Evolutionary conservation across 768 basidiomycete genomes (phyloP), one percentile per base, ranked within the genome.

Genomic region (Panaeolus cyanescens): DNA sequence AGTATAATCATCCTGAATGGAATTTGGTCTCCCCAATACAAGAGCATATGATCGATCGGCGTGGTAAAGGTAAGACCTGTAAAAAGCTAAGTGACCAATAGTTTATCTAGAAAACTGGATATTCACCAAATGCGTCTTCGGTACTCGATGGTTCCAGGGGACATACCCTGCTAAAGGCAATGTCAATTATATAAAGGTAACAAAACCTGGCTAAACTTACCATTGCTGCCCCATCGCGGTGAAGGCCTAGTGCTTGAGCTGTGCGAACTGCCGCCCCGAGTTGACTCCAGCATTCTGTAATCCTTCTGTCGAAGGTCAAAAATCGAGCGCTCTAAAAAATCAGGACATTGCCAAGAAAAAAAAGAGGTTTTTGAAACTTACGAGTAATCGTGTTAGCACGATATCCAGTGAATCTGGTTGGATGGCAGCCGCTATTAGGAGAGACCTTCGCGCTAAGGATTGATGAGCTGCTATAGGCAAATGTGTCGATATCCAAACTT

Each of bases 211-310:
- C 62, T 32, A 40, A 4, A 65, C 85, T 70, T 69, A 95, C 93
- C 80, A 93, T 87, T 32, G 86, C 87, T 1, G 88, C 84, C 9
- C 91, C 92, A 74, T 98, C 95, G 55, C 95, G 84, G 75, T 97
- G 95, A 33, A 98, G 76, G 8, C 95, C 96, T 20, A 98, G 85
- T 3, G 95, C 95, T 68, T 96, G 95, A 8, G 95, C 95, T 32
- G 95, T 97, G 61, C 95, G 78, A 13, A 98, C 89, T 54, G 93
- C 93, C 5, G 95, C 95, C 33, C 95, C 95, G 17, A 98, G 80
- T 68, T 96, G 94, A 71, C 92, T 94, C 94, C 95, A 98, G 68
- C 95, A 95, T 76, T 97, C 95, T 7, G 95, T 95, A 61, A 96
- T 91, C 53, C 92, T 86, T 54, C 91, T 86, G 70, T 93, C 91